Conservation (phyloP, 148 eudicot species). For the Fagopyrum esculentum region DNA sequence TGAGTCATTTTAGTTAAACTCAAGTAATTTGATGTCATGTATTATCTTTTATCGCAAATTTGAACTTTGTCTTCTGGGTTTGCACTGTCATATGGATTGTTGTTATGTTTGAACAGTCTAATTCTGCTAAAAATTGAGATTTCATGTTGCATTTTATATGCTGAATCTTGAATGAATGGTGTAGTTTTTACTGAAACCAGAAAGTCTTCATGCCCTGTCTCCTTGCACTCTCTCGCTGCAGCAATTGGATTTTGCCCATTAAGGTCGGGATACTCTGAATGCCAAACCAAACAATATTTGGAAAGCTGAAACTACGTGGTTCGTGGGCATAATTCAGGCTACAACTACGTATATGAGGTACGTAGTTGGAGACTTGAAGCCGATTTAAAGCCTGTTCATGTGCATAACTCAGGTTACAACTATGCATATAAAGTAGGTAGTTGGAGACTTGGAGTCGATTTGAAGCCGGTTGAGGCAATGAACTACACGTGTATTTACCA, state of each 20-base stretch:
- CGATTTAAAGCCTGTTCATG: no score
- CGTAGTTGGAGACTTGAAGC: no score
- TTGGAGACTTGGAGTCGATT: no score
- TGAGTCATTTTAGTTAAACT: not conserved
- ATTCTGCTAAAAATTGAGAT: not conserved
- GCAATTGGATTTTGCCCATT: not conserved
- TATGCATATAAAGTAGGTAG: no score
- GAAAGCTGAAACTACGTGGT: not conserved
- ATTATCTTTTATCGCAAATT: not conserved
- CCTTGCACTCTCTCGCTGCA: not conserved
- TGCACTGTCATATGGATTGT: not conserved
- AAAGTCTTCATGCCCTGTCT: not conserved
- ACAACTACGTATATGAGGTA: no score
- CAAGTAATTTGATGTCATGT: not conserved
- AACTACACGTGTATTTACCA: no score
- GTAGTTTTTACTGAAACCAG: not conserved
- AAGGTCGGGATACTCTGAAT: not conserved
- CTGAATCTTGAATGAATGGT: not conserved
- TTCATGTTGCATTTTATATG: not conserved
- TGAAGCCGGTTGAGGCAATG: no score
- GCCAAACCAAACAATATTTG: not conserved
- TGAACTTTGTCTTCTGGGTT: slow-evolving; percentile 5
- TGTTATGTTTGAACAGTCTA: not conserved
- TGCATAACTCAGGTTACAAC: not conserved
- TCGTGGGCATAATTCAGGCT: no score